Percentiles rank a stretch among this genome's conserved stretches.
These are phyloP conservation scores for Borealophlyctis nickersoniae DNA, from an alignment of 192 early-diverging fungal species.

Conservation along the genomic window DNA sequence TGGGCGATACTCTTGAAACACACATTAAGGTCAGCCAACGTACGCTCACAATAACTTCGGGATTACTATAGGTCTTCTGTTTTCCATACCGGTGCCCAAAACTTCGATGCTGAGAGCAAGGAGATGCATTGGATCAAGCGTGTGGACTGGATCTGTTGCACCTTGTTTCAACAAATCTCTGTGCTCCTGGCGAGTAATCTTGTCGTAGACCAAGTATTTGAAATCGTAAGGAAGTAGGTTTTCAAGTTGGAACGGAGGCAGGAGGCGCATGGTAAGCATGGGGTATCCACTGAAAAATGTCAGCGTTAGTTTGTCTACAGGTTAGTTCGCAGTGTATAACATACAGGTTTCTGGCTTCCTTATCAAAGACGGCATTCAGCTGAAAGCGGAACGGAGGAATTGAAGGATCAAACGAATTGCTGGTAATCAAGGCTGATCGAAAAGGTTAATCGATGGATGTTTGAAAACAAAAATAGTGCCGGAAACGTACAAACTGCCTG, in stretches of 20 bases:
- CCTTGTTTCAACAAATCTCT: constrained; percentile 65
- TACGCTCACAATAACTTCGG: constrained; percentile 12
- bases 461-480: neutral
- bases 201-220: constrained; percentile 75
- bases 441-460: neutral
- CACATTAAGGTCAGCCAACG: too few relatives aligned
- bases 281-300: constrained; percentile 33
- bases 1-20: constrained; percentile 47
- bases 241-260: constrained; percentile 83
- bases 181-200: constrained; percentile 63
- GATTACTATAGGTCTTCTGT: neutral
- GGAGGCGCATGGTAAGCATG: constrained; percentile 39
- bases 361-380: constrained; percentile 41
- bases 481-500: constrained; percentile 23
- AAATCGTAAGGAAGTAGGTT: constrained; percentile 91
- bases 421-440: constrained; percentile 46
- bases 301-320: too few relatives aligned
- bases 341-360: constrained; percentile 21
- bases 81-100: constrained; percentile 57
- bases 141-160: constrained; percentile 72
- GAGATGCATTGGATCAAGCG: constrained; percentile 78
- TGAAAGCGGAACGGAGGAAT: constrained; percentile 71
- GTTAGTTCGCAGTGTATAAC: neutral
- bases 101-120: constrained; percentile 74
- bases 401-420: constrained; percentile 44